These are phyloP conservation scores for Botrytis squamosa DNA, from an alignment of 2,329 filamentous ascomycete species.

Conservation along the genomic window DNA sequence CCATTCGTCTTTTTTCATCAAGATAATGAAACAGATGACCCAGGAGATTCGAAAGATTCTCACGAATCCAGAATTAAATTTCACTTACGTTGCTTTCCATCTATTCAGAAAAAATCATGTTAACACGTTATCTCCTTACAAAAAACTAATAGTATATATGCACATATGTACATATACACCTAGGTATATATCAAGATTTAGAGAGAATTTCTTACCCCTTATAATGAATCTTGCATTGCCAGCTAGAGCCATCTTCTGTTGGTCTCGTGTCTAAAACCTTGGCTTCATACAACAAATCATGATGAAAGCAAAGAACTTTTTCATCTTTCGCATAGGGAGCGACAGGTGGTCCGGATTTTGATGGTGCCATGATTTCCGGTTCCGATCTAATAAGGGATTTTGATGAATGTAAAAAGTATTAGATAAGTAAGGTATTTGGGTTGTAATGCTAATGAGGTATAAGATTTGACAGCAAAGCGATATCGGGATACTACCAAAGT, in stretches of 20 bases:
- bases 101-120: constrained; percentile 40
- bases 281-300: constrained; percentile 95
- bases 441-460: not conserved
- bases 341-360: constrained; percentile 32
- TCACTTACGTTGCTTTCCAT: constrained; percentile 90
- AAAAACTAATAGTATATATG: not conserved
- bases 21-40: not conserved
- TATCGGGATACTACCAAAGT: not conserved
- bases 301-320: constrained; percentile 93
- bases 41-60: not conserved
- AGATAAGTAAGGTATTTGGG: not conserved
- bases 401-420: not conserved
- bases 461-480: not conserved
- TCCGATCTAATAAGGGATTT: not conserved
- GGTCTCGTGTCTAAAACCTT: constrained; percentile 81
- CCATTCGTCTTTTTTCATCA: not conserved
- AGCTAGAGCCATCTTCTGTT: constrained; percentile 64
- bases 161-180: not conserved
- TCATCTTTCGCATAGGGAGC: constrained; percentile 66
- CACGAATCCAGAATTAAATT: constrained; percentile 35
- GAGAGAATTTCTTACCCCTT: constrained; percentile 53
- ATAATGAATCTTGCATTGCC: constrained; percentile 92
- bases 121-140: constrained; percentile 1
- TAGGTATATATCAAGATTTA: not conserved
- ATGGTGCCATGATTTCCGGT: constrained; percentile 36